These are phyloP conservation scores for Aspergillus sp. DNA, from an alignment of 2,329 filamentous ascomycete species.

Conservation along the genomic window DNA sequence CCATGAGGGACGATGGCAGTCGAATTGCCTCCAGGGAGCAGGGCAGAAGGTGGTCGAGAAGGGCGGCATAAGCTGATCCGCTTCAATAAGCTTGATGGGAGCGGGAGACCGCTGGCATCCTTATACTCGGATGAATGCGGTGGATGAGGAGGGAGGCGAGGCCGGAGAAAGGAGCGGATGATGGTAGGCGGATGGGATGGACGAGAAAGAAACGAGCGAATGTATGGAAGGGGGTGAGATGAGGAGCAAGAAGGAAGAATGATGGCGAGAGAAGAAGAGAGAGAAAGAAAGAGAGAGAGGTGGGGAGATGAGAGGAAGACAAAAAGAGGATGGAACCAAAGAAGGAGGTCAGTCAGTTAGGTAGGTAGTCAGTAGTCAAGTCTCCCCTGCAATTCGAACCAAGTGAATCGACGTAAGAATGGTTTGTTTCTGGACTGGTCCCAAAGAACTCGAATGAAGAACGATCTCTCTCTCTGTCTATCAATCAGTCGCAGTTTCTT, in stretches of 20 bases:
- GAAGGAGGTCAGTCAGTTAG: neutral
- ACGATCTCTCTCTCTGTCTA: neutral
- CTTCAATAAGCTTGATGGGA: constrained; percentile 7
- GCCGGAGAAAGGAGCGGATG: neutral
- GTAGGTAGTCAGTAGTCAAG: too few species aligned
- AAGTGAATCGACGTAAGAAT: neutral
- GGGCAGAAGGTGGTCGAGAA: constrained; percentile 4
- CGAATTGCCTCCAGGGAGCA: constrained; percentile 18
- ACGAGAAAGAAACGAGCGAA: neutral
- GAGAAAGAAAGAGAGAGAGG: constrained; percentile 15
- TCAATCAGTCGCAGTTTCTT: neutral
- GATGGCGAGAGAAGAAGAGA: constrained; percentile 5
- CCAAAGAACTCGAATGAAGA: neutral
- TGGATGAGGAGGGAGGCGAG: neutral
- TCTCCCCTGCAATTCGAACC: neutral
- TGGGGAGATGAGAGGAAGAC: constrained; percentile 7
- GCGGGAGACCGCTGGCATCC: constrained; percentile 8
- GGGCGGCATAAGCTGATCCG: constrained; percentile 17
- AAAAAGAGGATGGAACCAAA: neutral
- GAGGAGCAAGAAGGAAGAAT: neutral
- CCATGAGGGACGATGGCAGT: constrained; percentile 22
- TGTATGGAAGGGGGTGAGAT: constrained; percentile 1
- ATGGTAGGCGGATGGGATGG: neutral
- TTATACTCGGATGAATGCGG: constrained; percentile 10
- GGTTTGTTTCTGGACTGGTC: neutral